Conservation (phyloP, 306 rosid species). For the Rosa persica region DNA sequence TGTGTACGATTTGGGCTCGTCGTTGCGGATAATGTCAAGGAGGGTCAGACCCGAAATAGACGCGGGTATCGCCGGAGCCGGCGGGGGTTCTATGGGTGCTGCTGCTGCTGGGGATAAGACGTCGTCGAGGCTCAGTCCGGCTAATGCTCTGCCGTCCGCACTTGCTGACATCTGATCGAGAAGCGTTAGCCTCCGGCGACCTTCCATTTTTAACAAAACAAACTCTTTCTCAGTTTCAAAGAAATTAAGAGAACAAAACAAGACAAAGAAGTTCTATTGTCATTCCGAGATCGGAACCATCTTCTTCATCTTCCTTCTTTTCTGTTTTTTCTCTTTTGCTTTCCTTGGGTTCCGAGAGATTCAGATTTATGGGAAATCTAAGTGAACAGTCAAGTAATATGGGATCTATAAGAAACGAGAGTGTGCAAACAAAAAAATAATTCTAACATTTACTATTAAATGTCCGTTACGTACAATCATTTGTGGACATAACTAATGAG, state of each 20-base stretch:
- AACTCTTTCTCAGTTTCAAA: background rate
- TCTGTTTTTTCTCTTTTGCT: background rate
- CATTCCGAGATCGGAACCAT: slow-evolving; percentile 24
- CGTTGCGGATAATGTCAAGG: slow-evolving; percentile 62
- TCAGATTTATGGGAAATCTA: slow-evolving; percentile 26
- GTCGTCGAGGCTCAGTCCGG: slow-evolving; percentile 67
- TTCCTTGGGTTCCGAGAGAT: slow-evolving; percentile 25
- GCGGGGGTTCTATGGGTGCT: slow-evolving; percentile 9
- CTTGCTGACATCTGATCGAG: slow-evolving; percentile 74
- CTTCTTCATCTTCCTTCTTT: background rate
- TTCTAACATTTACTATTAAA: background rate
- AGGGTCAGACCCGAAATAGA: slow-evolving; percentile 47
- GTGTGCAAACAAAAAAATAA: background rate
- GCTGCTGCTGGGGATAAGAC: slow-evolving; percentile 18
- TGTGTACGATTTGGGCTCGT: slow-evolving; percentile 38
- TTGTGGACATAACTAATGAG: background rate
- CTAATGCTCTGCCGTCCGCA: slow-evolving; percentile 39
- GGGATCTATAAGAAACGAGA: background rate
- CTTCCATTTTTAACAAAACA: slow-evolving; percentile 33
- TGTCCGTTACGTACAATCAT: slow-evolving; percentile 7
- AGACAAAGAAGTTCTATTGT: background rate
- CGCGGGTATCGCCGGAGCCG: slow-evolving; percentile 25
- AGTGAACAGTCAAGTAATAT: background rate
- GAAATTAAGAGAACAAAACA: background rate
- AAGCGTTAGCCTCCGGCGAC: slow-evolving; percentile 57